Evolutionary conservation across 2,329 filamentous ascomycete species (phyloP), one percentile per base, ranked within the genome.

Genomic region (Beauveria rudraprayagi): DNA sequence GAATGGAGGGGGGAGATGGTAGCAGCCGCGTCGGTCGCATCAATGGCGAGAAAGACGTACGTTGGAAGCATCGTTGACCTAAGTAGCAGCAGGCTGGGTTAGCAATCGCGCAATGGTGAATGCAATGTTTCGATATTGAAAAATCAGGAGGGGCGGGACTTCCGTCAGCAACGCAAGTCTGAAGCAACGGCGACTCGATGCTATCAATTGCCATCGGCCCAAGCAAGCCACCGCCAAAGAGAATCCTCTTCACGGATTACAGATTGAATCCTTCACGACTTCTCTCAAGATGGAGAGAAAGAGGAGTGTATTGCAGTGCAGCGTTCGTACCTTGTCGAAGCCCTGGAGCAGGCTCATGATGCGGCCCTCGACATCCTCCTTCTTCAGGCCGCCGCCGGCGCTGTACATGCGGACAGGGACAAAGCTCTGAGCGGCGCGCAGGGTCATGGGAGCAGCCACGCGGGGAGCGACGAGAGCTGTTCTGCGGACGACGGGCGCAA

Each of bases 291-390:
- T 8, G 34, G 8, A 14, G 22, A 52, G 4, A 37, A 43, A 43
- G 4, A 8, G 9, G 76, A 92, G 90, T 9, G 7, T 14, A 37
- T 37, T 37, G 34, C 34, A 5, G 11, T 37, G 34, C 11, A 37
- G 11, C 34, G 34, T 53, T 41, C 72, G 66, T 65, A 77, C 75
- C 89, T 99, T 99, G 81, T 99, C 94, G 75, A 97, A 99, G 76
- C 92, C 93, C 80, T 92, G 89, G 77, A 99, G 78, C 71, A 99
- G 82, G 77, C 91, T 90, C 76, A 96, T 83, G 82, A 97, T 97
- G 74, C 93, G 86, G 64, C 90, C 91, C 80, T 95, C 88, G 62
- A 96, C 90, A 80, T 96, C 91, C 61, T 87, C 81, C 82, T 92
- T 88, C 70, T 85, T 82, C 66, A 97, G 84, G 67, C 88, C 87